Percentiles rank a stretch among this genome's conserved stretches.
Evolutionary conservation across 2,329 filamentous ascomycete species (phyloP).

Genomic region (Decorospora gaudefroyi): DNA sequence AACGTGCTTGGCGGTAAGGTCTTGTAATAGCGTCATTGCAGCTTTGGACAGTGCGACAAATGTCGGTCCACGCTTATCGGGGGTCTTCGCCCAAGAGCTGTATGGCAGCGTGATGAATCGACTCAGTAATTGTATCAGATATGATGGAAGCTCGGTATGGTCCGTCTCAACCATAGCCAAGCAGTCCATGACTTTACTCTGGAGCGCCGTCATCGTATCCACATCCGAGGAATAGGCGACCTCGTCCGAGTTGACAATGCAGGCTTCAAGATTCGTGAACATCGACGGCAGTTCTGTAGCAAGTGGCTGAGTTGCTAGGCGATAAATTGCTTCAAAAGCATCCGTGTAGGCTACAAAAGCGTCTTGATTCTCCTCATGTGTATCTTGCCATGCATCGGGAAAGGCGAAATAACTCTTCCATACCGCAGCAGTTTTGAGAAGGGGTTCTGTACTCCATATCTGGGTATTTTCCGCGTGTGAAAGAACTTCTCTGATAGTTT

Average conservation of each 20-base stretch:
- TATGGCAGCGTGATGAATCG: slow-evolving; percentile 75
- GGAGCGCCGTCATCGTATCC: slow-evolving; percentile 73
- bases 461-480: slow-evolving; percentile 33
- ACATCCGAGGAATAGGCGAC: slow-evolving; percentile 72
- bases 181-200: slow-evolving; percentile 69
- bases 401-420: slow-evolving; percentile 45
- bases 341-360: slow-evolving; percentile 84
- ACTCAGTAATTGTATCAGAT: slow-evolving; percentile 70
- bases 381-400: slow-evolving; percentile 27
- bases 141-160: slow-evolving; percentile 65
- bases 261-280: slow-evolving; percentile 69
- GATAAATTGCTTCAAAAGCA: slow-evolving; percentile 76
- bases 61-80: slow-evolving; percentile 63
- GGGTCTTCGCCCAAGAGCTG: slow-evolving; percentile 33
- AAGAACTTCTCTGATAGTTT: slow-evolving; percentile 48
- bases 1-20: slow-evolving; percentile 63
- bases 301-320: slow-evolving; percentile 68
- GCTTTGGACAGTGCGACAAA: slow-evolving; percentile 89
- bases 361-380: slow-evolving; percentile 65
- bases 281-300: slow-evolving; percentile 67
- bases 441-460: slow-evolving; percentile 27
- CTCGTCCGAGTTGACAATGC: slow-evolving; percentile 70
- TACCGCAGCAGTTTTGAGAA: slow-evolving; percentile 41
- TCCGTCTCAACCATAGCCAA: slow-evolving; percentile 71
- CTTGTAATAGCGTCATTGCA: slow-evolving; percentile 71